A percentile compares a stretch with the other conserved stretches of the same genome.
phyloP scores from a whole-genome alignment of 2,329 filamentous ascomycete species.

The Colletotrichum sp. region DNA sequence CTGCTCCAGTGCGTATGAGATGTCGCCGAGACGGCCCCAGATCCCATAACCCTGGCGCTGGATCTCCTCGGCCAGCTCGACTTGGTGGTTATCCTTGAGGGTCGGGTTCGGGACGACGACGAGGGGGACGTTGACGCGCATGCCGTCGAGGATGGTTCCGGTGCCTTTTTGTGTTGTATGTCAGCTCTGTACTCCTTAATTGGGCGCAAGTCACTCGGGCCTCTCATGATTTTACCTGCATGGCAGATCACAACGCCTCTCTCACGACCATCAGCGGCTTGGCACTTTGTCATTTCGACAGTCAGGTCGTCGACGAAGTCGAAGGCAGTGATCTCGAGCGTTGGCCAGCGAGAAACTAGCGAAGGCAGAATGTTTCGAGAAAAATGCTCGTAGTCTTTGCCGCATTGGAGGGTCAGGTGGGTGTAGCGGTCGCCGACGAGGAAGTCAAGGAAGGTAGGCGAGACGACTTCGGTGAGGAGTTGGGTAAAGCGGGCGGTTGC shows the following conservation, averaged over 20 bases:
- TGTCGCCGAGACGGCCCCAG: slow-evolving; percentile 20
- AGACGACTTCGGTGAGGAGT: slow-evolving; percentile 71
- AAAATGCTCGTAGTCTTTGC: slow-evolving; percentile 67
- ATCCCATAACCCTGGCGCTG: slow-evolving; percentile 77
- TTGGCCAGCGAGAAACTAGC: slow-evolving; percentile 28
- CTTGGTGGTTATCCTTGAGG: slow-evolving; percentile 89
- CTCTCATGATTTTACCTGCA: slow-evolving; percentile 66
- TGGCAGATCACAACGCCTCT: slow-evolving; percentile 86
- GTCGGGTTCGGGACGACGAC: slow-evolving; percentile 86
- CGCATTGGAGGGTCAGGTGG: slow-evolving; percentile 80
- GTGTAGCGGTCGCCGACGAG: slow-evolving; percentile 69
- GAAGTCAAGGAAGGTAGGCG: slow-evolving; percentile 63
- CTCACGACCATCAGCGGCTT: slow-evolving; percentile 46
- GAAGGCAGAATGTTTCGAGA: slow-evolving; percentile 26
- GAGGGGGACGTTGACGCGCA: slow-evolving; percentile 75
- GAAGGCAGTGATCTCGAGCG: slow-evolving; percentile 64
- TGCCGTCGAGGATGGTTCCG: slow-evolving; percentile 84
- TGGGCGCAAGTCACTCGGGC: not conserved
- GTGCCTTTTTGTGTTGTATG: slow-evolving; percentile 63
- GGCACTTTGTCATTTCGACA: slow-evolving; percentile 61
- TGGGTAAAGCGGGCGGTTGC: slow-evolving; percentile 84
- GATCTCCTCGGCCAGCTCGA: slow-evolving; percentile 81
- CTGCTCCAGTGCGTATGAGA: slow-evolving; percentile 20
- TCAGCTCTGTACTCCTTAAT: not conserved
- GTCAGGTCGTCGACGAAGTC: slow-evolving; percentile 69